phyloP scores from a whole-genome alignment of 2,329 filamentous ascomycete species.

The Calonectria pteridis region DNA sequence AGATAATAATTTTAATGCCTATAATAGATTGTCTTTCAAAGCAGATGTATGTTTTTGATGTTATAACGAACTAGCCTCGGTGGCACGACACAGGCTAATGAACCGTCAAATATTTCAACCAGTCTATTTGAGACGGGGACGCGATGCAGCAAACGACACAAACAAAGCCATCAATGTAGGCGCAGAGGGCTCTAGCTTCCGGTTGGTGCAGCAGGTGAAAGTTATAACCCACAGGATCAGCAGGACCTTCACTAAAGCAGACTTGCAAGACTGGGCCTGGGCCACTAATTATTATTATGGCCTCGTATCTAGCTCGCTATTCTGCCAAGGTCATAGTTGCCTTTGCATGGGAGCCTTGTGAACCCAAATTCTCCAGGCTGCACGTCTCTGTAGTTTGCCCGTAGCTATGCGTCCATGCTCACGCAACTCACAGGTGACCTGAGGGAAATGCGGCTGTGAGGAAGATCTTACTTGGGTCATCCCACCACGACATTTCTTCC shows the following conservation, averaged over 20 bases:
- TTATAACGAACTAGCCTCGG: background rate
- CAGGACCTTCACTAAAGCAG: background rate
- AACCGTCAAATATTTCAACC: background rate
- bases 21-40: background rate
- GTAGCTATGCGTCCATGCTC: conserved; percentile 4
- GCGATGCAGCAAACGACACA: background rate
- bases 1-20: background rate
- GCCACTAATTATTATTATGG: conserved; percentile 11
- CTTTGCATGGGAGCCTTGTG: conserved; percentile 4
- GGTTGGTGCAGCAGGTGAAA: background rate
- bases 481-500: background rate
- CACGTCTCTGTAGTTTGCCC: background rate
- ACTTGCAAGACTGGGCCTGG: background rate
- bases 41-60: background rate
- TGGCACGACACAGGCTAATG: background rate
- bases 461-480: conserved; percentile 1
- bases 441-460: conserved; percentile 6
- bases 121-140: background rate
- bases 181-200: too few species aligned
- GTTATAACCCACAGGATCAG: background rate
- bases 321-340: background rate
- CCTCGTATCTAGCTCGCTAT: conserved; percentile 1
- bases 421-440: conserved; percentile 7
- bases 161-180: background rate
- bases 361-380: conserved; percentile 2